Evolutionary conservation across 1,284 basidiomycete species (phyloP), one percentile per base, ranked within the genome.

Genomic region (Singerocomus rubriflavus): DNA sequence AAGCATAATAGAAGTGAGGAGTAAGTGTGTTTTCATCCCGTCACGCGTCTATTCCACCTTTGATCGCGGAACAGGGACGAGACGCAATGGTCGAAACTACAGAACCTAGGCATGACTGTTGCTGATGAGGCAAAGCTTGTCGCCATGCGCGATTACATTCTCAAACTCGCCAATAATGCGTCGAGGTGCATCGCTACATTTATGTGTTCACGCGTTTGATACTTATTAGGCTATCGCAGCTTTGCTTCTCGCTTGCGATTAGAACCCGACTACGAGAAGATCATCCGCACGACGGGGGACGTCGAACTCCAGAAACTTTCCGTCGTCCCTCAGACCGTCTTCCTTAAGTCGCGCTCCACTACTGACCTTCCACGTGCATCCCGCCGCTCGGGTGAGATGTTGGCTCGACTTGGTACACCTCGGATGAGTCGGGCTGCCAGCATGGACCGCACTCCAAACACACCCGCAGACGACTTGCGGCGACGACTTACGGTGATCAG

Each of bases 291-390:
- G 9, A 82, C 77, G 10, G 78, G 78, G 10, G 80, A 84, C 34
- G 76, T 91, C 31, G 87, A 89, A 57, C 73, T 91, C 36, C 85
- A 89, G 66, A 90, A 91, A 64, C 79, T 95, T 37, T 85, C 88
- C 4, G 88, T 98, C n/a, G 91, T 94, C 0, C 93, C 93, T 6
- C 93, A 93, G 55, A 99, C 95, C 0, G 89, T 99, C 21, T 98
- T 99, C 71, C 78, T 99, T 59, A 91, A 84, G 56, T 68, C 78
- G 27, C 67, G 72, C 29, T 64, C 67, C 17, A 33, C 21, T n/a
- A 46, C 73, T 5, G 81, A 82, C 5, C 47, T 66, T 16, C 57
- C 68, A 6, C 75, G 73, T 34, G 61, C 68, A 7, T 63, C 70
- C 25, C 72, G 72, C 11, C 53, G 54, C 36, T 57, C 62, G 30